Conservation (phyloP, 169 alveolate genomes). For the Amoebophrya sp. region DNA sequence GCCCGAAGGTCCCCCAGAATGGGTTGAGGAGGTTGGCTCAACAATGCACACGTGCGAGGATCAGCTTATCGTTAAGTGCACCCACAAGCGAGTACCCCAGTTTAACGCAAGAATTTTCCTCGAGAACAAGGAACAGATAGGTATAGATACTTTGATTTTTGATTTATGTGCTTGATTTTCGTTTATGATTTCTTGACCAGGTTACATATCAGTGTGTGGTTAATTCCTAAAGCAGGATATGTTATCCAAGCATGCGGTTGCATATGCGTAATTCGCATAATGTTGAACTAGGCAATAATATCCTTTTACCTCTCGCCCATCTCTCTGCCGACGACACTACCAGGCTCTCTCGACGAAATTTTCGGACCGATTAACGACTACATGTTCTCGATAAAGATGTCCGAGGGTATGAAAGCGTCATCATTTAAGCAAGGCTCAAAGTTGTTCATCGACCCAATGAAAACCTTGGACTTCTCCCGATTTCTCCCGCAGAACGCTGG, state of each 20-base stretch:
- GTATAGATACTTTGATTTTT: no score
- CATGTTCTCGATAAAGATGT: not conserved
- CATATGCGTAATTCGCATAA: not conserved
- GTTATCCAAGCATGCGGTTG: not conserved
- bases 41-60: not conserved
- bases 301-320: no score
- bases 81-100: conserved; percentile 15
- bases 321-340: no score
- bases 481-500: not conserved
- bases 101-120: conserved; percentile 1
- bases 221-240: not conserved
- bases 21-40: not conserved
- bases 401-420: not conserved
- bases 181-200: no score
- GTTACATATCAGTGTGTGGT: no score
- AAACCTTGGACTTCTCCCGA: not conserved
- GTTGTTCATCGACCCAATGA: not conserved
- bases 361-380: conserved; percentile 9
- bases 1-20: not conserved
- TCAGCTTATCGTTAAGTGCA: conserved; percentile 8
- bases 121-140: not conserved
- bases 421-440: not conserved
- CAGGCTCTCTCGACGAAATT: not conserved
- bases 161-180: no score
- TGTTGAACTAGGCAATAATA: no score